Base-by-base conservation (phyloP, 1,284 basidiomycete genomes). In the Fomes fomentarius region DNA sequence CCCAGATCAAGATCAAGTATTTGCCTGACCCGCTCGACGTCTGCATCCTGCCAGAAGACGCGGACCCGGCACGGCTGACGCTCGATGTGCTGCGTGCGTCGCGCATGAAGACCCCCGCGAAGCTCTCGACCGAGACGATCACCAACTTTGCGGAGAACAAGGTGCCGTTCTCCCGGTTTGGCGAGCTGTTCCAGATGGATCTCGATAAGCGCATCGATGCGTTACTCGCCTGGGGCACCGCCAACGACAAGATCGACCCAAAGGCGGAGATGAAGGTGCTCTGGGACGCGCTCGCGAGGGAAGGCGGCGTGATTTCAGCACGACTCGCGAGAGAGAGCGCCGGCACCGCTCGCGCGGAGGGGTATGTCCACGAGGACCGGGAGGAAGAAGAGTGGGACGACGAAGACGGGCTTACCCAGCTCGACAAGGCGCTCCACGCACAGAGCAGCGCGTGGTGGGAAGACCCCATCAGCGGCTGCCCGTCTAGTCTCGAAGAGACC, bases 131-230 rank as follows among this genome's bases (percentile, higher is more conserved):
- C 5, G 77, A 80, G 56, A 72, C 73, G 17, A 74, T 79, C 46
- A 71, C 74, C 44, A 77, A 77, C 57, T 68, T 80, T n/a, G 70
- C 74, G 9, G 72, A 78, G 59, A 79, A 79, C 58, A 75, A 75
- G 1, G 77, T 80, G 1, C 65, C 69, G 0, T 44, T 54, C 10
- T 15, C 50, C 0, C 58, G 69, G 7, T 72, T 80, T 48, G 30
- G 51, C 4, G 37, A 61, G 1, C 62, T 79, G 11, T 64, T 76
- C 35, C 26, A 41, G 24, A n/a, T 48, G 5, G 33, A 61, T 33
- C 14, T 51, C 25, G 15, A 40, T 12, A 47, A 57, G 24, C 54
- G 57, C 22, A 24, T 59, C 24, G 59, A 65, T 11, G 56, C 50
- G 1, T 55, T 77, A 9, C 60, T 71, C 1, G 46, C 26, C 4